Evolutionary conservation across 306 rosid genomes (phyloP), one percentile per base, ranked within the genome.

Genomic region (Pterocarpus macrocarpus): DNA sequence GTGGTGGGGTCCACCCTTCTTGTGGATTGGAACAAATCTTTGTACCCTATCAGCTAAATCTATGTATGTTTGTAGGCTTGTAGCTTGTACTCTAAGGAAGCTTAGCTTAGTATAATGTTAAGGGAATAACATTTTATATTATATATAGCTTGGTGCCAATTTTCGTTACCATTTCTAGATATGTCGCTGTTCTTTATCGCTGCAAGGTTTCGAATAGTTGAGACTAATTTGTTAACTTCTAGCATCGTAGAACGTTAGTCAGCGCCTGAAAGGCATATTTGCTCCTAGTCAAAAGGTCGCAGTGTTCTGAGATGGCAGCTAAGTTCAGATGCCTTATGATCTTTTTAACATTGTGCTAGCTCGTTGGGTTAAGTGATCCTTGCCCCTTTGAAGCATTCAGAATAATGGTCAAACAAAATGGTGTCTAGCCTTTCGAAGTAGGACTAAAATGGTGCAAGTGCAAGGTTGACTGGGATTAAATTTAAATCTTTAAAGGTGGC

Each of bases 1-100:
- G 96, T 91, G 90, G 87, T 81, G 69, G 85, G 92, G 65, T 89
- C 94, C 97, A 89, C 92, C 97, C 71, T 75, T 71, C 63, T 57
- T n/a, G 62, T 73, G 61, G 64, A 61, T 16, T 10, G 6, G 80
- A 17, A 9, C 1, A 15, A 13, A 47, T 9, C 28, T 22, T 45
- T 1, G 50, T 50, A 52, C 1, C 7, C 13, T 4, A 52, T 5
- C 5, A 14, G 16, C 2, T 47, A 47, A 47, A 47, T 9, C 15
- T 49, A 16, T 49, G 57, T 39, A 1, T 75, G 57, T 47, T 28
- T 74, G 35, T 76, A 62, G 64, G 35, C 34, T 32, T 50, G 47
- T 71, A 52, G 74, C 59, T 49, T 58, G 52, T 81, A 16, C 63
- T 63, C 16, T 77, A 16, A 0, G 7, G 8, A 62, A 11, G 78